Percentiles rank a stretch among this genome's conserved stretches.
Evolutionary conservation across 2,329 filamentous ascomycete genomes (phyloP).

Genomic region (Exophiala lecanii-corni): DNA sequence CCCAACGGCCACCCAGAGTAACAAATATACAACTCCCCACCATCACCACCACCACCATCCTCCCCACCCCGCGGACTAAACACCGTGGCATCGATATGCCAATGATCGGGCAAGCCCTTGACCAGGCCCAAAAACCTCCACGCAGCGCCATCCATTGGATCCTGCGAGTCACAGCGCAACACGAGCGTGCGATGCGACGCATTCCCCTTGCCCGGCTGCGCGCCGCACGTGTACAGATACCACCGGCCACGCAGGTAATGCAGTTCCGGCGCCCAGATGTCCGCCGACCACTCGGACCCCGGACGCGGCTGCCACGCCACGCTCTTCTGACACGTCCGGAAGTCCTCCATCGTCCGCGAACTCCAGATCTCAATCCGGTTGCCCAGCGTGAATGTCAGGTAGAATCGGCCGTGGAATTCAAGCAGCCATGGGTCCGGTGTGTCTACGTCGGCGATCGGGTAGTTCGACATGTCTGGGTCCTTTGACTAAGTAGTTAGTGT

Average conservation of each 20-base stretch:
- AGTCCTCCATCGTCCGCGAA: constrained; percentile 31
- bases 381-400: constrained; percentile 33
- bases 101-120: constrained; percentile 25
- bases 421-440: constrained; percentile 33
- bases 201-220: constrained; percentile 22
- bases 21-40: constrained; percentile 18
- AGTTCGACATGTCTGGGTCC: constrained; percentile 30
- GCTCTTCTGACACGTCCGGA: constrained; percentile 26
- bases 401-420: constrained; percentile 27
- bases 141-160: constrained; percentile 19
- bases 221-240: constrained; percentile 47
- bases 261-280: constrained; percentile 54
- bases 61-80: constrained; percentile 9
- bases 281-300: constrained; percentile 40
- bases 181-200: constrained; percentile 21
- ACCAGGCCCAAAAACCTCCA: constrained; percentile 25
- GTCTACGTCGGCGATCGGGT: constrained; percentile 27
- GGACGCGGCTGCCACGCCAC: constrained; percentile 38
- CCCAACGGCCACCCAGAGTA: constrained; percentile 25
- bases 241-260: constrained; percentile 48
- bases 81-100: constrained; percentile 26
- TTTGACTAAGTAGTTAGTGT: no score
- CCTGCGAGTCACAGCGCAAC: constrained; percentile 12
- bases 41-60: neutral
- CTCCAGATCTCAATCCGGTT: constrained; percentile 36